Evolutionary conservation across 2,329 filamentous ascomycete species (phyloP), one percentile per base, ranked within the genome.

Genomic region (Stemphylium beticola): DNA sequence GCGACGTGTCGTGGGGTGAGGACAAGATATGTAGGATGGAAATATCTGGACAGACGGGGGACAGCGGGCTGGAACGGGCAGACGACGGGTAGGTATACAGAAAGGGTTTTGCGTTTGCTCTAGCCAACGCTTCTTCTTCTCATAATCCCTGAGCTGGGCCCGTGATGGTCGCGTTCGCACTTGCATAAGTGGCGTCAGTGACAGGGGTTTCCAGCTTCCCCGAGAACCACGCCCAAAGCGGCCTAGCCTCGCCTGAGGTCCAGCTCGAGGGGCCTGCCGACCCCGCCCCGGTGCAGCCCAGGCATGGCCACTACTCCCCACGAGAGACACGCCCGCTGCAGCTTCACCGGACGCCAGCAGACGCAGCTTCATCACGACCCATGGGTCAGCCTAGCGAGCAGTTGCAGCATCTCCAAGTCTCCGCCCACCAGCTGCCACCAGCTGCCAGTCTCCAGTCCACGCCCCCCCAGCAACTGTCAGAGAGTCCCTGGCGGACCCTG

Each of bases 81-180:
- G 52, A 39, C 34, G 29, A 36, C 53, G 37, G 48, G 49, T 55
- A 52, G 53, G 53, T 55, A 55, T 55, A 55, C 53, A 42, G 53
- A 60, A 67, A 63, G 61, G 65, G 64, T 65, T 67, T 67, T 65
- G 60, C 60, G 58, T 62, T 65, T 62, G 53, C 50, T 54, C 51
- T 57, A 57, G 57, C 42, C 52, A 47, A 57, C 49, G 52, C 24
- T 53, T 52, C 47, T 42, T 45, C 47, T 32, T 11, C 15, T 15
- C 41, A 26, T 40, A 15, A 55, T 52, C 53, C 52, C 41, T 51
- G 53, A 32, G 22, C 12, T 20, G 36, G 54, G 49, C 54, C 54
- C 43, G 49, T 53, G 49, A 52, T 54, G 55, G 55, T 41, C 50
- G 37, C 38, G 29, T 49, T 44, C 17, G 44, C 51, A 42, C 54